phyloP scores from a whole-genome alignment of 805 yeast genomes.

The Lipomyces yamanashiensis region DNA sequence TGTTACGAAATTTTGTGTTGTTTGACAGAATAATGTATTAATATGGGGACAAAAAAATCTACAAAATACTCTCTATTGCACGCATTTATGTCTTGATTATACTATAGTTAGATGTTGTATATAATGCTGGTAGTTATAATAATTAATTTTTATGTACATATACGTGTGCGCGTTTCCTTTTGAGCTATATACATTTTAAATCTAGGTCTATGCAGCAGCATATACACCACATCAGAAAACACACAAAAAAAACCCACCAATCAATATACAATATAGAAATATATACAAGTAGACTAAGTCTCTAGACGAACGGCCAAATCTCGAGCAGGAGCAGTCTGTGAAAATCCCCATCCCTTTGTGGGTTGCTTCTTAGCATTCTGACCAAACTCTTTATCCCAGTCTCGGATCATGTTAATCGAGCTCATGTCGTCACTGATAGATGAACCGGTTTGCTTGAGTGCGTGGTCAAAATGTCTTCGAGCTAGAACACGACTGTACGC shows the following conservation, averaged over 20 bases:
- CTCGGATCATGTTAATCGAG: constrained; percentile 30
- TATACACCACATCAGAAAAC: background rate
- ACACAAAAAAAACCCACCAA: background rate
- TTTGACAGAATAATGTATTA: no score
- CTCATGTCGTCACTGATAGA: constrained; percentile 34
- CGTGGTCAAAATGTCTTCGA: constrained; percentile 31
- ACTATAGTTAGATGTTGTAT: no score
- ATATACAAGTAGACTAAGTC: background rate
- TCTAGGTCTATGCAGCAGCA: no score
- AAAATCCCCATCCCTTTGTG: constrained; percentile 20
- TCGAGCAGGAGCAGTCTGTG: constrained; percentile 4
- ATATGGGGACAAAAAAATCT: no score
- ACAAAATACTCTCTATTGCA: no score
- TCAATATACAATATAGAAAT: background rate
- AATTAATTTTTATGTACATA: no score
- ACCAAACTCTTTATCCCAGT: constrained; percentile 34
- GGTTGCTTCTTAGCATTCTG: constrained; percentile 21
- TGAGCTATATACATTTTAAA: no score
- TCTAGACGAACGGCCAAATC: constrained; percentile 12
- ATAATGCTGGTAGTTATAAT: no score
- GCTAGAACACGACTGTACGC: constrained; percentile 46
- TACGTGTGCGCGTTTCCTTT: no score
- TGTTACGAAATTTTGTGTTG: background rate
- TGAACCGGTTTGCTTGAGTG: constrained; percentile 27
- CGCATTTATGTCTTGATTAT: no score